Evolutionary conservation across 1,284 basidiomycete genomes (phyloP).

Genomic region (Schizophyllum commune): DNA sequence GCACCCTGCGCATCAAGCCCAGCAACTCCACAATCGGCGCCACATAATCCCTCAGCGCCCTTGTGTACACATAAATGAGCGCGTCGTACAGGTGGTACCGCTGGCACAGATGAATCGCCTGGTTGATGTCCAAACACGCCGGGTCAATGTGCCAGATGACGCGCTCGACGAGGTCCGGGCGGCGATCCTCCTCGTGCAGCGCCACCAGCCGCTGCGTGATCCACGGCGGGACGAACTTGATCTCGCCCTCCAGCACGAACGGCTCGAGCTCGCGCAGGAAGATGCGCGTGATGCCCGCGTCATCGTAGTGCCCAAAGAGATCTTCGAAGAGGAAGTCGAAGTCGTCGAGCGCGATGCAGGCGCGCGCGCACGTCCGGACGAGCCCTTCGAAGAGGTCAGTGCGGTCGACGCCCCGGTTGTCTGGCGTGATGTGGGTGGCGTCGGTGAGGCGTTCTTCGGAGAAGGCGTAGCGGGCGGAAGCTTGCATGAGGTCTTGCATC

Average conservation of each 20-base stretch:
- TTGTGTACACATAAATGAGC: constrained; percentile 89
- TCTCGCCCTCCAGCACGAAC: constrained; percentile 71
- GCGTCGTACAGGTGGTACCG: constrained; percentile 85
- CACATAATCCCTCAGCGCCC: constrained; percentile 83
- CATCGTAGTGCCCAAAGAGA: constrained; percentile 84
- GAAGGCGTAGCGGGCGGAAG: constrained; percentile 87
- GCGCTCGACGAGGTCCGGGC: constrained; percentile 75
- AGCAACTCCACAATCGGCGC: constrained; percentile 86
- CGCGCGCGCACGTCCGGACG: constrained; percentile 74
- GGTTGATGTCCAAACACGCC: constrained; percentile 87
- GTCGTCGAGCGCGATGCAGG: constrained; percentile 76
- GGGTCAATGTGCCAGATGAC: constrained; percentile 98
- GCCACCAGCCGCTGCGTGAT: constrained; percentile 83
- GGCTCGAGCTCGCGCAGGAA: constrained; percentile 81
- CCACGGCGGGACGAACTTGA: constrained; percentile 75
- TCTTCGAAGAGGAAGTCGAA: constrained; percentile 89
- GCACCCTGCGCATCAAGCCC: constrained; percentile 64
- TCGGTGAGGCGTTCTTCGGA: constrained; percentile 92
- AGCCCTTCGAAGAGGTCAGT: constrained; percentile 87
- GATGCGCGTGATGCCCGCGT: constrained; percentile 81
- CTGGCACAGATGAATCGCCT: constrained; percentile 84
- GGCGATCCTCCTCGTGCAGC: constrained; percentile 66
- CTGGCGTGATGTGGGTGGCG: constrained; percentile 73
- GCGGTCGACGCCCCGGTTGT: constrained; percentile 88
- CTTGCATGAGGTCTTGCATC: constrained; percentile 77